Evolutionary conservation across 2,329 filamentous ascomycete species (phyloP), one percentile per base, ranked within the genome.

Genomic region (Pezicula rhizophila): DNA sequence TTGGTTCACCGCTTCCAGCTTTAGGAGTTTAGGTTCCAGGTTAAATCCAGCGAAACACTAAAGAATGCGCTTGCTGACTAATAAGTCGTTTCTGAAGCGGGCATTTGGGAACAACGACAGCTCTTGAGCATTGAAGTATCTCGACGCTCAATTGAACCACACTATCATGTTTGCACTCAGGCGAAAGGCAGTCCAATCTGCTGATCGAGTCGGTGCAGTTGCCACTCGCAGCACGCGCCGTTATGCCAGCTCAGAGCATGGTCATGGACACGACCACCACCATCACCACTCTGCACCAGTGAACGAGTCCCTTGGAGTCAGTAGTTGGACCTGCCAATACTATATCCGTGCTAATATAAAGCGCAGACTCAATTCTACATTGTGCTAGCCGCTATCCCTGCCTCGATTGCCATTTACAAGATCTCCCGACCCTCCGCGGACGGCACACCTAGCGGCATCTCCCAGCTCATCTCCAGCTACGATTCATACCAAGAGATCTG

Each of bases 391-490:
- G 57, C 65, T 10, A 65, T 79, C 44, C 76, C 77, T 8, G 50
- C 67, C 33, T 66, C 64, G 41, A 59, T 70, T 49, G 70, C 66
- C 45, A 48, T 77, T 26, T 78, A 76, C 61, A 62, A 66, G 38
- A 55, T 72, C 48, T 71, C 74, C 41, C 64, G 67, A 46, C 56
- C 58, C 10, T 52, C 53, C 25, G 52, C 54, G 26, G 65, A 71
- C 59, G 66, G 66, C 38, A 65, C 68, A 45, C 60, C 66, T 45
- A 64, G 70, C 4, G 66, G 66, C 53, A 61, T 78, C 51, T 73
- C 74, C 64, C 60, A 52, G 25, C 25, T 79, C 60, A 80, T 85
- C 60, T 67, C 75, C 55, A 73, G 73, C 56, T 84, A 77, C 64
- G 72, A 72, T 33, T 66, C 74, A 18, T 73, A 73, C 50, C 70